phyloP scores from a whole-genome alignment of 768 basidiomycete species.

The Multifurca ochricompacta region DNA sequence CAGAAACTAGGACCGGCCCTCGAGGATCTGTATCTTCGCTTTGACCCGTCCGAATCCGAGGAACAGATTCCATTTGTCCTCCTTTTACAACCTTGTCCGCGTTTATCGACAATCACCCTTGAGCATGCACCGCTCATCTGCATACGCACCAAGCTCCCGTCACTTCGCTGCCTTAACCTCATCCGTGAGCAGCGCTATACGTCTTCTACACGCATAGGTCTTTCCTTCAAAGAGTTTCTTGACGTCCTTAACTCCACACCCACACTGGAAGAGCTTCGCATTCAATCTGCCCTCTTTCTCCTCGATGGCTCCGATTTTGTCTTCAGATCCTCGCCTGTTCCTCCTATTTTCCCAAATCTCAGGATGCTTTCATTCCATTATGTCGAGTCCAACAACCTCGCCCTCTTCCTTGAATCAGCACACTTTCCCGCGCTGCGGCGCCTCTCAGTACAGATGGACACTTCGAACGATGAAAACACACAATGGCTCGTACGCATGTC shows the following conservation, averaged over 20 bases:
- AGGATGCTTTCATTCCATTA: constrained; percentile 21
- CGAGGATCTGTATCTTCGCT: constrained; percentile 26
- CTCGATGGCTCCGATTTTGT: constrained; percentile 24
- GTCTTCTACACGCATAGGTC: constrained; percentile 21
- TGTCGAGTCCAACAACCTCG: constrained; percentile 26
- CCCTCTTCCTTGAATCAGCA: constrained; percentile 27
- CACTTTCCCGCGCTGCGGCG: constrained; percentile 23
- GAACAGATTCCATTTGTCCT: constrained; percentile 24
- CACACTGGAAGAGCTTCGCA: constrained; percentile 23
- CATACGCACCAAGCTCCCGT: constrained; percentile 23
- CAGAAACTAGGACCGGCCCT: constrained; percentile 24
- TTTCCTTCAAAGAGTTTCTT: constrained; percentile 25
- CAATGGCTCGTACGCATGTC: constrained; percentile 27
- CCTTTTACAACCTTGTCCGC: constrained; percentile 24
- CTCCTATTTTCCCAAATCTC: constrained; percentile 22
- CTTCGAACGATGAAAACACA: constrained; percentile 24
- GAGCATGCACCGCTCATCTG: constrained; percentile 27
- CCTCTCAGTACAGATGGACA: constrained; percentile 26
- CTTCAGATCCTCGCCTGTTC: constrained; percentile 20
- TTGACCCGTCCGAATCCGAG: constrained; percentile 25
- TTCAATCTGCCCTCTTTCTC: constrained; percentile 24
- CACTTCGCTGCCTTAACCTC: constrained; percentile 23
- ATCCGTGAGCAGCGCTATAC: constrained; percentile 26
- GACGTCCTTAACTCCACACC: constrained; percentile 17
- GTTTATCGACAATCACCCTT: constrained; percentile 24